These are phyloP conservation scores for Cunninghamia lanceolata DNA, from an alignment of 75 land plant genomes.

Conservation along the genomic window DNA sequence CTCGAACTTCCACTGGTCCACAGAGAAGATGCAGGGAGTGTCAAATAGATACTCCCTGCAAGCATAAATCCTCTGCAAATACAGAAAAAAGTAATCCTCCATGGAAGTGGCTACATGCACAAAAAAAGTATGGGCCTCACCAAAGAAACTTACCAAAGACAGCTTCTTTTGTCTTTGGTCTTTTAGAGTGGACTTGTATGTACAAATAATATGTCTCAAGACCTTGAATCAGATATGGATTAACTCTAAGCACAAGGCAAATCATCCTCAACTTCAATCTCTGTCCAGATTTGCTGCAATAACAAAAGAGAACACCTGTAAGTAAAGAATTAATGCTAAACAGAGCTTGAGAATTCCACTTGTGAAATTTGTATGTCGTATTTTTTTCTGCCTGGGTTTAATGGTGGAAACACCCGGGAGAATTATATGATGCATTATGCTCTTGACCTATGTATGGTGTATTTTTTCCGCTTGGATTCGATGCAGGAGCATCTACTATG, in stretches of 20 bases:
- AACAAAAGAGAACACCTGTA: neutral
- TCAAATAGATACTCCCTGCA: neutral
- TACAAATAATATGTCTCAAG: neutral
- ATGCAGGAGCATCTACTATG: neutral
- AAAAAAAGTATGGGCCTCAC: neutral
- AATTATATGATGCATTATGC: neutral
- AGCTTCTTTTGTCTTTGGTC: neutral
- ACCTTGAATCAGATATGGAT: neutral
- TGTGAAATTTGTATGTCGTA: neutral
- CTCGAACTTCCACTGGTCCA: conserved; percentile 66
- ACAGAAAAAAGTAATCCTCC: neutral
- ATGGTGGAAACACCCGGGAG: neutral
- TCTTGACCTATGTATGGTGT: neutral
- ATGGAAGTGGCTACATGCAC: neutral
- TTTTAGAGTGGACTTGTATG: neutral
- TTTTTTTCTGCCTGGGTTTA: neutral
- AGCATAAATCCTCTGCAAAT: neutral
- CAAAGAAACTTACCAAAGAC: neutral
- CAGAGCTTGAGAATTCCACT: neutral
- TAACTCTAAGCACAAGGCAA: neutral
- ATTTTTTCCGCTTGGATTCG: neutral
- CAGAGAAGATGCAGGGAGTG: conserved; percentile 19
- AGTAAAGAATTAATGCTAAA: neutral
- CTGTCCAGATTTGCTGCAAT: neutral
- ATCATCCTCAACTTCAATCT: neutral